Conservation (phyloP, 805 yeast genomes). For the Cyberlindnera xishuangbannaensis region DNA sequence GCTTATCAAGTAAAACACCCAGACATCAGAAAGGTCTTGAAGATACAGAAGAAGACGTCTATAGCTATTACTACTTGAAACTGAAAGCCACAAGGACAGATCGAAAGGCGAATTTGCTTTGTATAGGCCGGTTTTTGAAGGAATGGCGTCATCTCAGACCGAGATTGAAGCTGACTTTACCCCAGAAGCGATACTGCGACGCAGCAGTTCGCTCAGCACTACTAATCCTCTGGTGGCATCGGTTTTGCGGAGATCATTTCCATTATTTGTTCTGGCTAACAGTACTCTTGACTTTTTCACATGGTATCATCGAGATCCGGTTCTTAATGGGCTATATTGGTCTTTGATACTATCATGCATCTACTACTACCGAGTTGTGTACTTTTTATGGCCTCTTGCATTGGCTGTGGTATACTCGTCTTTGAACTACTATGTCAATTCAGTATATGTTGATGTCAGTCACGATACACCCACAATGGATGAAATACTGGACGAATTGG, state of each 20-base stretch:
- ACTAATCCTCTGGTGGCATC: constrained; percentile 34
- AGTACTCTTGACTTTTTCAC: constrained; percentile 36
- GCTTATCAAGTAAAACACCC: too few species aligned
- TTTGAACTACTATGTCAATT: constrained; percentile 37
- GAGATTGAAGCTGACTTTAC: constrained; percentile 12
- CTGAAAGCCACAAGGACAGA: too few species aligned
- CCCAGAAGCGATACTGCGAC: constrained; percentile 9
- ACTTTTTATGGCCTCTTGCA: constrained; percentile 31
- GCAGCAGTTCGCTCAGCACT: constrained; percentile 2
- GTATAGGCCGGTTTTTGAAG: too few species aligned
- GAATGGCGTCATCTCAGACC: constrained; percentile 4
- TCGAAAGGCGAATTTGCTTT: too few species aligned
- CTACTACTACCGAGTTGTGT: constrained; percentile 33
- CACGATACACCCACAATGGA: constrained; percentile 43
- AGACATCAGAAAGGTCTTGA: too few species aligned
- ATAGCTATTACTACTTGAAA: too few species aligned
- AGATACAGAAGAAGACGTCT: too few species aligned
- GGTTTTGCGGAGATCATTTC: constrained; percentile 39
- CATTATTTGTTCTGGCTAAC: constrained; percentile 38
- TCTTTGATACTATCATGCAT: constrained; percentile 31
- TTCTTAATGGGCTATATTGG: constrained; percentile 34
- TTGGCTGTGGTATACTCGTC: constrained; percentile 31
- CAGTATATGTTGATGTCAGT: constrained; percentile 35
- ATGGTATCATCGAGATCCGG: constrained; percentile 43
- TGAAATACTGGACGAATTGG: constrained; percentile 38